Evolutionary conservation across 306 rosid genomes (phyloP), one percentile per base, ranked within the genome.

Genomic region (Sindora glabra): DNA sequence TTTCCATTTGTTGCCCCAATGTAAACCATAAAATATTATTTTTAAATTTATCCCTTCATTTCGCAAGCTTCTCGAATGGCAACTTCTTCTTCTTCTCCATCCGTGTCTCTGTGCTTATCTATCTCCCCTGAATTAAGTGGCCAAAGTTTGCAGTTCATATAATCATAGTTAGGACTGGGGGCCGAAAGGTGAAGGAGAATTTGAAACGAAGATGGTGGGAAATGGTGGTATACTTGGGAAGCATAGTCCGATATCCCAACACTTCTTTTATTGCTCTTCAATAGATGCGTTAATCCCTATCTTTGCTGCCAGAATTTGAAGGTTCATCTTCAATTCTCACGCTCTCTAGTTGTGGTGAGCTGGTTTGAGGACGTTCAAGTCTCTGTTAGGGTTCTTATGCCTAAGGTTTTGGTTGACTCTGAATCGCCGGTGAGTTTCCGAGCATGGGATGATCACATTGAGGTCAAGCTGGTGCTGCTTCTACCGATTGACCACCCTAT

Each of bases 181-280:
- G 14, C 14, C 50, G 34, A 33, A 76, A 15, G 65, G 25, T 66
- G 57, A 42, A 32, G 9, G 11, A 32, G 1, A 46, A 10, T 5
- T 3, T 2, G 5, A 2, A 38, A 5, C 10, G 72, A 62, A 59
- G 41, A 12, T 37, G 48, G 61, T 16, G 65, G 44, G 39, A 67
- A 44, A 73, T 88, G 96, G 98, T 85, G 76, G 40, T 92, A 77
- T 55, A 86, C 90, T 11, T 92, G 98, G 96, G 96, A 88, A 77
- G 73, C 94, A 4, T 96, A 86, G 59, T 83, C 95, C 4, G 86
- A 83, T 74, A 61, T 74, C 64, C 86, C 96, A 37, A 88, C 74
- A 17, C 86, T 92, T 23, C 91, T 95, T 5, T 54, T 92, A 24
- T 63, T 86, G 72, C 68, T 92, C 7, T 86, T 83, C 62, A 66